Base-by-base conservation (phyloP, 768 basidiomycete genomes). In the Rubroboletus satanas region DNA sequence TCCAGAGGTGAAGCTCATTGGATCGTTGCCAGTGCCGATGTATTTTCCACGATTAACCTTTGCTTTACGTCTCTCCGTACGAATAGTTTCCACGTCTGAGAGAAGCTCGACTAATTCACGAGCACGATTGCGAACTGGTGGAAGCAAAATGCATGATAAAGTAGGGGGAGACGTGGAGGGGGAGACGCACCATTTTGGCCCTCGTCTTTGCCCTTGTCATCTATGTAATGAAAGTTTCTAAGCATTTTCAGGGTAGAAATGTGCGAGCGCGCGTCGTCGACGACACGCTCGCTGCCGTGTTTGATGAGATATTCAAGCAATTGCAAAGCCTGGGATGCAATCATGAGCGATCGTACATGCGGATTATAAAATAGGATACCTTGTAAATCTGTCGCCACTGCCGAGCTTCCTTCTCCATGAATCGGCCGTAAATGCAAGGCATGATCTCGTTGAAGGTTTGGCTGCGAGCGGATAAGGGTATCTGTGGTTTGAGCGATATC, bases 351-450 rank as follows among this genome's bases (percentile, higher is more conserved):
- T 26, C 5, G 15, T 21, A 28, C 44, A 58, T 38, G n/a, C 5
- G 5, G 17, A 9, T 14, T 33, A 42, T 14, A 56, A 23, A 45
- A 43, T 28, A n/a, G 12, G 12, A 49, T 38, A 85, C 93, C 80
- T 99, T 99, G 82, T 99, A 99, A 54, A 99, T 98, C 71, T 99
- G 94, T 35, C 97, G 80, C 97, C 97, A 99, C 68, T 99, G 92
- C 21, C 89, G 79, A 0, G 97, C 97, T 73, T 99, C 97, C 74
- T 98, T 98, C 72, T 98, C 92, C 86, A 95, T 96, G 71, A 96
- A 97, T 28, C 93, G 83, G 9, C 85, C 80, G 71, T 97, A 98
- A 62, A 98, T 97, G 66, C 84, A 85, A 4, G 97, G 96, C 94
- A 99, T 98, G 68, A 98, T 93, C 76, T 99, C 96, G 73, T 98